Evolutionary conservation across 257 asterid species (phyloP).

Genomic region (Scutellaria baicalensis): DNA sequence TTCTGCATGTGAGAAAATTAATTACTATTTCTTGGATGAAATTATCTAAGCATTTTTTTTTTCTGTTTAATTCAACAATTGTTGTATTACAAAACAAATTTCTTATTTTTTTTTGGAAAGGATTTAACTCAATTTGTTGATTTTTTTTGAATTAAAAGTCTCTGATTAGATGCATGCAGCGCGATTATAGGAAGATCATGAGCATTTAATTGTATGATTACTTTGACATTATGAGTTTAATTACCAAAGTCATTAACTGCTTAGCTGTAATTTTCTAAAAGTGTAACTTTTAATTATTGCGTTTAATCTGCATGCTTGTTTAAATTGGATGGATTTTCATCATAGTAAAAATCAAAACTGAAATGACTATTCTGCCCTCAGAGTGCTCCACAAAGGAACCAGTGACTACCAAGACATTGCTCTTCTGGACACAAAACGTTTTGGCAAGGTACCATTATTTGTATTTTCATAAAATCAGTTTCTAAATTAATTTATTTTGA

Average conservation of each 20-base stretch:
- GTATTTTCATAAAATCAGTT: background rate
- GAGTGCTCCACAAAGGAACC: slow-evolving; percentile 83
- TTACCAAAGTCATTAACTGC: background rate
- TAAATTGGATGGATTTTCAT: background rate
- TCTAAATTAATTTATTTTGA: background rate
- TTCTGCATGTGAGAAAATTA: too few species aligned
- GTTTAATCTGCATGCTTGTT: too few species aligned
- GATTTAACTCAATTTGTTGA: too few species aligned
- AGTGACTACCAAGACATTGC: slow-evolving; percentile 95
- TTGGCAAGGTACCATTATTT: slow-evolving; percentile 55
- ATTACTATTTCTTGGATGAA: too few species aligned
- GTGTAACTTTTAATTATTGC: background rate
- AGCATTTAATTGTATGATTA: background rate
- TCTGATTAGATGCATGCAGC: too few species aligned
- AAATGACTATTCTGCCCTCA: slow-evolving; percentile 10
- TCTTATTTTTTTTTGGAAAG: too few species aligned
- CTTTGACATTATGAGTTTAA: slow-evolving; percentile 2
- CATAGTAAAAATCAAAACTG: background rate
- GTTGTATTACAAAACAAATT: too few species aligned
- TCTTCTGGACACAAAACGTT: slow-evolving; percentile 81
- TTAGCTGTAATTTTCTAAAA: background rate
- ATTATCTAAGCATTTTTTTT: too few species aligned
- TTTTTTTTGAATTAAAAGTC: too few species aligned
- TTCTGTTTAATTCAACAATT: too few species aligned
- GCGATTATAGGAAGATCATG: background rate